Base-by-base conservation (phyloP, 345 rosid genomes). In the Litchi chinensis region DNA sequence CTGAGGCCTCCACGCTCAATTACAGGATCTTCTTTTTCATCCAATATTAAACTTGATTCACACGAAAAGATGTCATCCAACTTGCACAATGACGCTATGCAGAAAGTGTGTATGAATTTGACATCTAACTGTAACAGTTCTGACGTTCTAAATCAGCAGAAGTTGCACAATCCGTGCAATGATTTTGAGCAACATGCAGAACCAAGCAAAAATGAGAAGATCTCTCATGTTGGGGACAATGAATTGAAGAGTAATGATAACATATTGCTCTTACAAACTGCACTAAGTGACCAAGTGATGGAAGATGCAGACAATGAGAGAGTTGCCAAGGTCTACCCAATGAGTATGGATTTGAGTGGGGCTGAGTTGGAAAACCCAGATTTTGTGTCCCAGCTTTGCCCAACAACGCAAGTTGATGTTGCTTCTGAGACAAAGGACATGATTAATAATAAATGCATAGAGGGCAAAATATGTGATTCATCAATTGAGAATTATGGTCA, bases 21-120 rank as follows among this genome's bases (percentile, higher is more conserved):
- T 41, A 54, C 76, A 28, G 83, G 79, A 72, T 46, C 65, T 26
- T 79, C 85, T 81, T 48, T 77, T 80, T 76, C 82, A 40, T 75
- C 86, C 16, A 74, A 71, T 48, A 26, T 13, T 40, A 73, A 10
- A 62, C 63, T 78, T 70, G 74, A 73, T 68, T 77, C 83, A 73
- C 77, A 70, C 60, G 85, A 78, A 77, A 90, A 79, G 64, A 73
- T 65, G 75, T 79, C 75, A 82, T 67, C 77, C 41, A 65, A 81
- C 80, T 65, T 65, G 60, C 77, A 77, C 37, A 50, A 15, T 57
- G 80, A 72, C 24, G 76, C 43, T 79, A 32, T 67, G 76, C 77
- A 24, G 71, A 81, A 80, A 74, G 76, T 79, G 78, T 79, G 77
- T 71, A 57, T 65, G 50, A 69, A 78, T 73, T 79, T 46, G 57